Percentiles rank a stretch among this genome's conserved stretches.
Conservation (phyloP, 1,284 basidiomycete genomes). For the Takashimella tepidaria region DNA sequence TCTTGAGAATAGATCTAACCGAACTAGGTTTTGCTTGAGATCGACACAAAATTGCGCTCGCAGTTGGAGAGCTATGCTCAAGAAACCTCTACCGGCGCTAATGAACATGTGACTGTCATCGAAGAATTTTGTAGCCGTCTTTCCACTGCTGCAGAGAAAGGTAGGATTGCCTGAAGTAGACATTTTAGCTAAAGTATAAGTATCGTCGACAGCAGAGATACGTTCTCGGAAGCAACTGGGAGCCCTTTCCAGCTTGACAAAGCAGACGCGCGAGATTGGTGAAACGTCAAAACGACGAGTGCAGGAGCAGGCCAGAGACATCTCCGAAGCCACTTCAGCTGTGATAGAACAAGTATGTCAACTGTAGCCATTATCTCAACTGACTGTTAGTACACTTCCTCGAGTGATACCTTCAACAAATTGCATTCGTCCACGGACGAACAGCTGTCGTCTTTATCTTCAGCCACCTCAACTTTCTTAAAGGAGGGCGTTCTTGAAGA, state of each 20-base stretch:
- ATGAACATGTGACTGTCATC: conserved; percentile 19
- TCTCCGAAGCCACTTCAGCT: not conserved
- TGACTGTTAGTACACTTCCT: conserved; percentile 21
- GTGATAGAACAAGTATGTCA: conserved; percentile 1
- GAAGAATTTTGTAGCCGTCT: conserved; percentile 26
- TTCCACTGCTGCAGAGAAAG: conserved; percentile 12
- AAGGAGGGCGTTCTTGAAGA: conserved; percentile 43
- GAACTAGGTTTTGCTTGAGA: conserved; percentile 25
- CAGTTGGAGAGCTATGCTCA: conserved; percentile 25
- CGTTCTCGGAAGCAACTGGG: conserved; percentile 1
- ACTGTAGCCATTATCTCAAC: too few species aligned
- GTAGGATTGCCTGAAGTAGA: conserved; percentile 27
- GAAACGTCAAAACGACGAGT: conserved; percentile 12
- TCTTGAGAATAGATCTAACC: not conserved
- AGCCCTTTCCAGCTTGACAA: conserved; percentile 7
- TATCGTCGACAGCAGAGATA: not conserved
- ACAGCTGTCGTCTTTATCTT: conserved; percentile 25
- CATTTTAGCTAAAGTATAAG: not conserved
- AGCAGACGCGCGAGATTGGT: conserved; percentile 12
- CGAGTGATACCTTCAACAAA: conserved; percentile 16
- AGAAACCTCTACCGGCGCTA: conserved; percentile 21
- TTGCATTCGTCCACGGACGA: conserved; percentile 17
- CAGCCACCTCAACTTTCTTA: conserved; percentile 35
- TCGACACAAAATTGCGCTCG: conserved; percentile 17
- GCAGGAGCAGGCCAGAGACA: conserved; percentile 3